Evolutionary conservation across 208 protist genomes (phyloP), one percentile per base, ranked within the genome.

Genomic region (Porcisia hertigi): DNA sequence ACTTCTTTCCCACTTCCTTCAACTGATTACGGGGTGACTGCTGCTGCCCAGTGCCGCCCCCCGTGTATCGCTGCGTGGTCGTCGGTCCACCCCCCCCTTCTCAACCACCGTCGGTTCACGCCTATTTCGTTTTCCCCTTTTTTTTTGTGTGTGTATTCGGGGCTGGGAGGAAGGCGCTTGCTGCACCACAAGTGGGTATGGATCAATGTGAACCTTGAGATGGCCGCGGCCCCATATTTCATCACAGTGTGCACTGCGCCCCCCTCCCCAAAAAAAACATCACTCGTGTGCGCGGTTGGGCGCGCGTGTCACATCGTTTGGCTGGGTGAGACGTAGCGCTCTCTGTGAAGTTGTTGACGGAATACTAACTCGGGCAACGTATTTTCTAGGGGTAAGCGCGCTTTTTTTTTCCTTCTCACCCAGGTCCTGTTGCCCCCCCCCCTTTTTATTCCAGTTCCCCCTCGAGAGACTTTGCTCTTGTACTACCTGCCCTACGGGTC

Each of bases 271-370:
- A n/a, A n/a, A n/a, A n/a, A n/a, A n/a, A n/a, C n/a, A n/a, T n/a
- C n/a, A n/a, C n/a, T n/a, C 59, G 30, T 64, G 59, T 64, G 59
- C 11, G 57, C n/a, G 57, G n/a, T 36, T n/a, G n/a, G 60, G 69
- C 53, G 47, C 18, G 69, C 63, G 53, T 62, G 53, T 7, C 41
- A 5, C 8, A 7, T 54, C 64, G 14, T 36, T 23, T 53, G 25
- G 16, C n/a, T 45, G 25, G 43, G 39, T 23, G 25, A 69, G 64
- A 25, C 45, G 41, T 43, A 11, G 34, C 59, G 59, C 11, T 1
- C 30, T 64, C 30, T 64, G 59, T 14, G 14, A 7, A n/a, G 59
- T 18, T 64, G 30, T 36, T 53, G 25, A 53, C 20, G 45, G 25
- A 69, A n/a, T 54, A 53, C 2, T 23, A 14, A 69, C 41, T 53